Conservation (phyloP, 73 alveolate species). For the Paramecium sonneborni region DNA sequence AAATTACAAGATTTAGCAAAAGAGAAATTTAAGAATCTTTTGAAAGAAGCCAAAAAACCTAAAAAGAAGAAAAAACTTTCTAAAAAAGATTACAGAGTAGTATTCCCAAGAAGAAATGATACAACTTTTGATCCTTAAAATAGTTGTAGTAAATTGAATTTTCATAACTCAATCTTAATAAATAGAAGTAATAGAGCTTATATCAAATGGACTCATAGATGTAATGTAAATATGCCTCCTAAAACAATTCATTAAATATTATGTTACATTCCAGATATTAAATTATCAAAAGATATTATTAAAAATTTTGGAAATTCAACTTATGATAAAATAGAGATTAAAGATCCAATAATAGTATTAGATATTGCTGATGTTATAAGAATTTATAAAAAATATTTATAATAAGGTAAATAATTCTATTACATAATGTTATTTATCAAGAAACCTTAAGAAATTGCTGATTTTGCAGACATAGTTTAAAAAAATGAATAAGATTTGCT, state of each 20-base stretch:
- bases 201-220: neutral
- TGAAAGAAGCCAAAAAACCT: neutral
- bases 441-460: slow-evolving; percentile 17
- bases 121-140: neutral
- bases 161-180: neutral
- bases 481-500: neutral
- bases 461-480: neutral
- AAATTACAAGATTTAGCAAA: slow-evolving; percentile 1
- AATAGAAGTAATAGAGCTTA: neutral
- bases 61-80: neutral
- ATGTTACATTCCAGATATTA: neutral
- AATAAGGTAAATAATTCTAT: neutral
- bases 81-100: neutral
- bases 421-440: neutral
- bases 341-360: neutral
- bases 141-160: neutral
- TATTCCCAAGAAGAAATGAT: slow-evolving; percentile 6
- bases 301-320: neutral
- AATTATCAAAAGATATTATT: neutral
- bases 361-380: neutral
- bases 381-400: neutral
- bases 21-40: slow-evolving; percentile 3
- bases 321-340: neutral
- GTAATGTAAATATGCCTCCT: neutral
- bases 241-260: neutral